Percentiles rank a stretch among this genome's conserved stretches.
These are phyloP conservation scores for Gossypium schwendimanii DNA, from an alignment of 441 rosid species.

Conservation along the genomic window DNA sequence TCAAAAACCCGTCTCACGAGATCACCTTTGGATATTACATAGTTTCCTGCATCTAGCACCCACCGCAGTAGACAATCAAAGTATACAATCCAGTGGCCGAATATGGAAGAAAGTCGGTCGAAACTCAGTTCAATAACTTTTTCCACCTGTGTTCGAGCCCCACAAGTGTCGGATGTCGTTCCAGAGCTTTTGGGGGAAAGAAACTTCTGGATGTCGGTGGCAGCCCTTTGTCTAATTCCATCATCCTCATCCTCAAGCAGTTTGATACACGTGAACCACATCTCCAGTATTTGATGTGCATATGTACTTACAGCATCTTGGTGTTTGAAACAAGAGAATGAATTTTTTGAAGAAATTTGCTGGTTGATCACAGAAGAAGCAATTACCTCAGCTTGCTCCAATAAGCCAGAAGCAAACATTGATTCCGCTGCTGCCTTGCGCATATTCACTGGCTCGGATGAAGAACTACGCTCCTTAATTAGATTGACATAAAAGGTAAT, in stretches of 20 bases:
- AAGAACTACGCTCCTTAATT: constrained; percentile 60
- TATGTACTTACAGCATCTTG: constrained; percentile 36
- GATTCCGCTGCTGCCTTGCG: constrained; percentile 86
- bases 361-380: constrained; percentile 42
- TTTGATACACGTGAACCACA: constrained; percentile 76
- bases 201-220: constrained; percentile 60
- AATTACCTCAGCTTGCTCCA: constrained; percentile 68
- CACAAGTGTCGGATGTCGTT: constrained; percentile 21
- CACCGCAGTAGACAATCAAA: constrained; percentile 51
- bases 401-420: constrained; percentile 72
- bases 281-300: constrained; percentile 53
- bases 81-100: constrained; percentile 78
- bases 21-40: constrained; percentile 43
- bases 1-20: constrained; percentile 85
- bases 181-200: constrained; percentile 27
- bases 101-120: constrained; percentile 52
- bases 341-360: constrained; percentile 30
- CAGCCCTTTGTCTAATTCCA: constrained; percentile 62
- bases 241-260: constrained; percentile 96
- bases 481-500: constrained; percentile 46
- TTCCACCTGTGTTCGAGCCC: constrained; percentile 76
- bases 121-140: constrained; percentile 78
- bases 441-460: constrained; percentile 76
- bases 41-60: constrained; percentile 49
- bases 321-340: constrained; percentile 19